These are phyloP conservation scores for Symbiodinium natans DNA, from an alignment of 73 alveolate species.

Conservation along the genomic window DNA sequence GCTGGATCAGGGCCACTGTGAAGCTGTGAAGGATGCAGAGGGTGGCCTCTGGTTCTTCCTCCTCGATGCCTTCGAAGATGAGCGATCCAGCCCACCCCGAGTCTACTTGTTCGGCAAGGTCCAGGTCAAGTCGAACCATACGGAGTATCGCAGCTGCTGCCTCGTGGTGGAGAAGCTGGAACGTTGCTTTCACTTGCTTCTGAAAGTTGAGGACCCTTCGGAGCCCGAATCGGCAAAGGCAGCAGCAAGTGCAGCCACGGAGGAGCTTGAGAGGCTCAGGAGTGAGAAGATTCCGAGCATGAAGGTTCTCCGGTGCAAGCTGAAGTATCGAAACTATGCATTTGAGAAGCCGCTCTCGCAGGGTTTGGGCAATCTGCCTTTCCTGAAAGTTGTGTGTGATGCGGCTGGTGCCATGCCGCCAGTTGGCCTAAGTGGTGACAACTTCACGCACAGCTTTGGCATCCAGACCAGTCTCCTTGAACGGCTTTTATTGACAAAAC, in stretches of 20 bases:
- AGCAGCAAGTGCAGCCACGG: neutral
- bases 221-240: neutral
- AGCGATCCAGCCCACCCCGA: conserved; percentile 56
- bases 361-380: conserved; percentile 35
- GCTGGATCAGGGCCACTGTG: neutral
- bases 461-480: conserved; percentile 71
- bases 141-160: conserved; percentile 48
- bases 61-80: conserved; percentile 82
- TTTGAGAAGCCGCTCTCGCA: conserved; percentile 65
- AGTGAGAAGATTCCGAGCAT: neutral
- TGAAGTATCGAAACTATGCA: conserved; percentile 78
- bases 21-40: neutral
- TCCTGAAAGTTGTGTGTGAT: conserved; percentile 48
- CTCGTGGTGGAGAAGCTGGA: conserved; percentile 77
- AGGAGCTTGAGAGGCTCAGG: conserved; percentile 36
- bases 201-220: conserved; percentile 10
- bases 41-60: conserved; percentile 81
- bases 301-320: conserved; percentile 51
- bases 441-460: conserved; percentile 74
- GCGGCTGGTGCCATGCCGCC: conserved; percentile 48
- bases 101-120: conserved; percentile 88
- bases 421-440: neutral
- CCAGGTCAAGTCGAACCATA: neutral
- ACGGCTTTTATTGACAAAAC: conserved; percentile 48
- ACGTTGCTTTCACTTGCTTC: conserved; percentile 75